Base-by-base conservation (phyloP, 805 yeast genomes). In the Diddensiella santjacobensis region DNA sequence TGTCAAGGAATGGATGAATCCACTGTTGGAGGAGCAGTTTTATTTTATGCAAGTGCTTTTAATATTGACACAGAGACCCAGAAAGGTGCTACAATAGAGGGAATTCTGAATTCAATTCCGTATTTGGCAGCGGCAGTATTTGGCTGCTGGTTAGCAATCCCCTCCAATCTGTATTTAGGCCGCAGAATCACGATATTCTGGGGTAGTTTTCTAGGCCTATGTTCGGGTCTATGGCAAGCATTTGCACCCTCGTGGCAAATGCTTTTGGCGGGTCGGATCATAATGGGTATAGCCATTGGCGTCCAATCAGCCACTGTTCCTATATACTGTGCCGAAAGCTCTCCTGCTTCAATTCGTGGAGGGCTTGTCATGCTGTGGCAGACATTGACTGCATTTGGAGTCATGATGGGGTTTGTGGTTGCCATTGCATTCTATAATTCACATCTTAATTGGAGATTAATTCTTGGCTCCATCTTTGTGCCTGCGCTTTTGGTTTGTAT, bases 1-100 rank as follows among this genome's bases (percentile, higher is more conserved):
- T 79, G 83, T 3, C 84, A 80, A 59, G 87, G 87, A 44, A 79
- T 80, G 84, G 87, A 82, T 63, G 84, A 82, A 62, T 74, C 84
- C 11, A 86, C 81, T 6, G 69, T 80, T 50, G 80, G 81, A 53
- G 87, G 87, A 29, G 87, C 87, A 22, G 76, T 74, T 37, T 63
- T 81, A 23, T 76, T 73, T 51, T 60, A 59, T 46, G 44, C 56
- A 29, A 33, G 30, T 22, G 50, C 46, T 20, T 44, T 50, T 19
- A 60, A 71, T 57, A 70, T 84, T 39, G 31, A 26, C 13, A 74
- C 69, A 17, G 72, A 64, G 24, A 18, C 46, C 46, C 56, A 88
- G 88, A 33, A 69, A 47, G 30, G 41, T 31, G n/a, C 31, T 8
- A 67, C 71, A 73, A 51, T 75, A 10, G 70, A 77, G 50, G 87